Evolutionary conservation across 345 rosid genomes (phyloP).

Genomic region (Pistacia vera): DNA sequence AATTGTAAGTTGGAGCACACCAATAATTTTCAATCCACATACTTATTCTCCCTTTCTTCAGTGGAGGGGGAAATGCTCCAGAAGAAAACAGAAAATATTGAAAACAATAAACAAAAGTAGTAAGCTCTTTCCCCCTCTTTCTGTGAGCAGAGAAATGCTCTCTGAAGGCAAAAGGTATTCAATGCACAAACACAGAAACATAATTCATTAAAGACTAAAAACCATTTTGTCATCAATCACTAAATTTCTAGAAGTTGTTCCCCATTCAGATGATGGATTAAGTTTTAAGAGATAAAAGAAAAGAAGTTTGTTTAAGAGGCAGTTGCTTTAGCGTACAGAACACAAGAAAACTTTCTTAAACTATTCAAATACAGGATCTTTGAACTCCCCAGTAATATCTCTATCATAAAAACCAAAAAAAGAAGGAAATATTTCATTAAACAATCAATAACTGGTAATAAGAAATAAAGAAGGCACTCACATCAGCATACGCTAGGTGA

Average conservation of each 20-base stretch:
- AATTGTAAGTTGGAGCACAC: not conserved
- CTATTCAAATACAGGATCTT: not conserved
- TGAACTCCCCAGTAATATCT: not conserved
- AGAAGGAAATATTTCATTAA: not conserved
- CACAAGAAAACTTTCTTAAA: not conserved
- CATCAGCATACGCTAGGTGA: conserved; percentile 81
- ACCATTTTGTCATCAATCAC: not conserved
- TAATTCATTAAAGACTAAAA: not conserved
- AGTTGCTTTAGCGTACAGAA: not conserved
- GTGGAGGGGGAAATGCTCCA: not conserved
- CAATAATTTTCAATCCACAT: not conserved
- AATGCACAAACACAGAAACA: not conserved
- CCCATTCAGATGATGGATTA: not conserved
- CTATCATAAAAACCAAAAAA: too few relatives aligned
- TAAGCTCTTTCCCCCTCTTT: not conserved
- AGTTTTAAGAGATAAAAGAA: not conserved
- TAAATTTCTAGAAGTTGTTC: not conserved
- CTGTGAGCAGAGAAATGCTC: too few relatives aligned
- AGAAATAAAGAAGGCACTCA: conserved; percentile 31
- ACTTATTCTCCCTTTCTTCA: not conserved
- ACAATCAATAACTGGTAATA: conserved; percentile 1
- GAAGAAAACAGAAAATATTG: not conserved
- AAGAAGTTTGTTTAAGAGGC: not conserved
- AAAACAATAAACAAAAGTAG: not conserved
- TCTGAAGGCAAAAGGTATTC: not conserved